Percentiles rank a stretch among this genome's conserved stretches.
phyloP scores from a whole-genome alignment of 78 protist genomes.

The Blattamonas nauphoetae region DNA sequence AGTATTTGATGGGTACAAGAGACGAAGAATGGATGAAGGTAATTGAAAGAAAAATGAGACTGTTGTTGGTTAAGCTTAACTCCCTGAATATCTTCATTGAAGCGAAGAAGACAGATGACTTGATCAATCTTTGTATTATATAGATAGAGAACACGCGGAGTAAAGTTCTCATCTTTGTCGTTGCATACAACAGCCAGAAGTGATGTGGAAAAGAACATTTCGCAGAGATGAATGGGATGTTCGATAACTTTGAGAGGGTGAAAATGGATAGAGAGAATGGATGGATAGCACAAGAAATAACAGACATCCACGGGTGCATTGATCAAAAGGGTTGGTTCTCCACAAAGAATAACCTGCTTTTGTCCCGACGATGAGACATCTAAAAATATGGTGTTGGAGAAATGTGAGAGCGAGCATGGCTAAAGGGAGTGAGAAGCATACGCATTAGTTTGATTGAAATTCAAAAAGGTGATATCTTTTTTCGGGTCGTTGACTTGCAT shows the following conservation, averaged over 20 bases:
- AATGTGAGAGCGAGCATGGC: neutral
- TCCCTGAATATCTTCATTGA: neutral
- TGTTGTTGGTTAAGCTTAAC: neutral
- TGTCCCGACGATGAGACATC: neutral
- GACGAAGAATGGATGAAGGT: no score
- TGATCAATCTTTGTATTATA: neutral
- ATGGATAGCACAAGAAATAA: neutral
- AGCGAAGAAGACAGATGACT: neutral
- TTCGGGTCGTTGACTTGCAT: neutral
- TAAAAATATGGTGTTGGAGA: neutral
- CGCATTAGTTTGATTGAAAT: neutral
- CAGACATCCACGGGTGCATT: neutral
- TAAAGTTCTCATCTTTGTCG: neutral
- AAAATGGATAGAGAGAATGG: neutral
- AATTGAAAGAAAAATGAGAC: neutral
- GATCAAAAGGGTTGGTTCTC: neutral
- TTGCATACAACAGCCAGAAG: neutral
- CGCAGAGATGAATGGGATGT: neutral
- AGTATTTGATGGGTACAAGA: no score
- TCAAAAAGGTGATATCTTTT: neutral
- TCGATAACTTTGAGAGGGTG: neutral
- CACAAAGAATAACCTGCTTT: neutral
- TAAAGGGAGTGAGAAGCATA: neutral
- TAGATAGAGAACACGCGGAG: neutral
- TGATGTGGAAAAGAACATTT: slow-evolving; percentile 4